A percentile compares a stretch with the other conserved stretches of the same genome.
These are phyloP conservation scores for Dissophora ornata DNA, from an alignment of 192 early-diverging fungal species.

Conservation along the genomic window DNA sequence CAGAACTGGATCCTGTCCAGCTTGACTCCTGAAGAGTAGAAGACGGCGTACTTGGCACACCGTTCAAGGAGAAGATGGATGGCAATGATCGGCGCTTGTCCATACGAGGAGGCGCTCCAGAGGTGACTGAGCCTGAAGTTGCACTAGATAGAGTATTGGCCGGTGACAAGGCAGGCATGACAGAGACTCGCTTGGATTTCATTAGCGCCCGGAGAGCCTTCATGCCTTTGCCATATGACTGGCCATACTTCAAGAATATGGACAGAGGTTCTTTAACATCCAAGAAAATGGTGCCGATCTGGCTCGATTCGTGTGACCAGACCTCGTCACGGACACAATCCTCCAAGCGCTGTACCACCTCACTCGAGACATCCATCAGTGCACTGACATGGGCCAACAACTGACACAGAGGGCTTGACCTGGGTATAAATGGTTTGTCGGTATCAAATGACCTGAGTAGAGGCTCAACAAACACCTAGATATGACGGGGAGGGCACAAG, in stretches of 20 bases:
- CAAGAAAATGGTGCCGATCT: conserved; percentile 46
- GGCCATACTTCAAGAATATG: conserved; percentile 52
- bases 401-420: conserved; percentile 35
- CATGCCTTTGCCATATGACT: conserved; percentile 54
- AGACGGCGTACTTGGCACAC: background rate
- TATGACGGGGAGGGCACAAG: background rate
- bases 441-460: conserved; percentile 33
- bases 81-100: conserved; percentile 41
- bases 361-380: conserved; percentile 25
- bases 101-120: conserved; percentile 24
- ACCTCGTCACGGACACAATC: conserved; percentile 47
- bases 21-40: background rate
- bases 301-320: conserved; percentile 40
- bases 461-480: conserved; percentile 47
- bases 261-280: conserved; percentile 45
- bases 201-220: conserved; percentile 40
- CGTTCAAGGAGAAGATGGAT: conserved; percentile 25
- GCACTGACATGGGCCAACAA: conserved; percentile 32
- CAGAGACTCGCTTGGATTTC: conserved; percentile 35
- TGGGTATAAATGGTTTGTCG: conserved; percentile 51
- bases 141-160: background rate
- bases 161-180: background rate
- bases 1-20: background rate
- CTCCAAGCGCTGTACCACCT: conserved; percentile 18
- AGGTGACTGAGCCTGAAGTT: too few relatives aligned